Conservation (phyloP, 768 basidiomycete species). For the Rhodotorula taiwanensis region DNA sequence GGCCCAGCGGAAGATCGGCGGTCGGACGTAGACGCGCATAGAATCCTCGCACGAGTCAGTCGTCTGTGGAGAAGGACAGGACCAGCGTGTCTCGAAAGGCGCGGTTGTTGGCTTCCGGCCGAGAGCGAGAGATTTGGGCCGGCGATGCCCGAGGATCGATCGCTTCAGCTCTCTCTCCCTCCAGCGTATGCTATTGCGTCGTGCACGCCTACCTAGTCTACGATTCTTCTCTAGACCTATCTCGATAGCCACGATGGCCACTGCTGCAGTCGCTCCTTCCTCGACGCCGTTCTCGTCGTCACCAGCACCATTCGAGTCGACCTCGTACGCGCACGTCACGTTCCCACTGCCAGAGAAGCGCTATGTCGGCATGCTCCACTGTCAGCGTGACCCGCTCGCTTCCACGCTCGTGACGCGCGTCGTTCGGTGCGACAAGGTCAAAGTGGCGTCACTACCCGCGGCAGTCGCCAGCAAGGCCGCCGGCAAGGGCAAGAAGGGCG, state of each 20-base stretch:
- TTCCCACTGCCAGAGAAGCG: conserved; percentile 26
- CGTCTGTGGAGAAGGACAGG: no score
- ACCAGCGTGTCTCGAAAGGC: no score
- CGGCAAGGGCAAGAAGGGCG: conserved; percentile 22
- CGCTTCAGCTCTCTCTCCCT: neutral
- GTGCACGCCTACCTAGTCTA: no score
- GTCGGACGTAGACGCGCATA: no score
- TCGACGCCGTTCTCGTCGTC: neutral
- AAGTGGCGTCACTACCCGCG: conserved; percentile 46
- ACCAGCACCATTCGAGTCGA: neutral
- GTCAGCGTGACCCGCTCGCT: conserved; percentile 67
- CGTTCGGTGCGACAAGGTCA: conserved; percentile 51
- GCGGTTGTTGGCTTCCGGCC: no score
- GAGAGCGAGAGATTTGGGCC: no score
- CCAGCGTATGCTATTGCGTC: neutral
- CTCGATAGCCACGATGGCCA: conserved; percentile 2
- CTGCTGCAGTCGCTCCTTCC: neutral
- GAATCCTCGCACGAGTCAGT: no score
- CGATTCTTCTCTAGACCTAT: no score
- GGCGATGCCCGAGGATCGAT: no score
- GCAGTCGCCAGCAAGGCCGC: conserved; percentile 34
- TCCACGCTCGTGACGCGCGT: conserved; percentile 56
- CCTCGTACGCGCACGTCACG: conserved; percentile 21
- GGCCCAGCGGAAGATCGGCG: conserved; percentile 12
- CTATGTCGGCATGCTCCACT: conserved; percentile 66